Conservation (phyloP, 352 stramenopile species). For the Poterioochromonas sp. region DNA sequence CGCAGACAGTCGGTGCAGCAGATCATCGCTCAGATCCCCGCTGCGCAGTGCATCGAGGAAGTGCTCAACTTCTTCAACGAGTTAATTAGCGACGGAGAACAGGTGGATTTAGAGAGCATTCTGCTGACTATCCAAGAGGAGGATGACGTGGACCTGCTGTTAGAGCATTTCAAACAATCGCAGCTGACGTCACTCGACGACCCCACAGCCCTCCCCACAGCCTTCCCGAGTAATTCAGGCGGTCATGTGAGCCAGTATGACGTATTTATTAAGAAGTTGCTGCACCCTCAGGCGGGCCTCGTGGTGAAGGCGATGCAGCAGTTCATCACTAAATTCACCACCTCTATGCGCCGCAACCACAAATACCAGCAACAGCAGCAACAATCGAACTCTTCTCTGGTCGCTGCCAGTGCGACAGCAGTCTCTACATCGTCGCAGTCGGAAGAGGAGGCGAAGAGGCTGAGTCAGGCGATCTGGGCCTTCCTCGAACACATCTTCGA, state of each 20-base stretch:
- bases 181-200: not conserved
- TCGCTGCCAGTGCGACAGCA: no score
- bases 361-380: no score
- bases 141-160: not conserved
- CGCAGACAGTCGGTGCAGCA: not conserved
- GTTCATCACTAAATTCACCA: conserved; percentile 38
- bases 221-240: no score
- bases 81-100: not conserved
- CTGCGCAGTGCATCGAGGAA: not conserved
- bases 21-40: not conserved
- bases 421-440: no score
- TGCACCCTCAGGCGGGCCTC: conserved; percentile 37
- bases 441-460: no score
- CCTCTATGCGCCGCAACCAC: not conserved
- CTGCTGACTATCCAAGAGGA: not conserved
- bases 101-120: not conserved
- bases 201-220: not conserved
- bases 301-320: conserved; percentile 45
- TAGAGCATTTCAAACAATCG: not conserved
- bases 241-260: conserved; percentile 41
- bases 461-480: not conserved
- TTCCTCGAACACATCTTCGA: conserved; percentile 4
- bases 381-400: no score
- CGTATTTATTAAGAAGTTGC: conserved; percentile 43
- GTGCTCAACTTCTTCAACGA: conserved; percentile 21